Evolutionary conservation across 2,329 filamentous ascomycete species (phyloP), one percentile per base, ranked within the genome.

Genomic region (Aspergillus fumigatiaffinis): DNA sequence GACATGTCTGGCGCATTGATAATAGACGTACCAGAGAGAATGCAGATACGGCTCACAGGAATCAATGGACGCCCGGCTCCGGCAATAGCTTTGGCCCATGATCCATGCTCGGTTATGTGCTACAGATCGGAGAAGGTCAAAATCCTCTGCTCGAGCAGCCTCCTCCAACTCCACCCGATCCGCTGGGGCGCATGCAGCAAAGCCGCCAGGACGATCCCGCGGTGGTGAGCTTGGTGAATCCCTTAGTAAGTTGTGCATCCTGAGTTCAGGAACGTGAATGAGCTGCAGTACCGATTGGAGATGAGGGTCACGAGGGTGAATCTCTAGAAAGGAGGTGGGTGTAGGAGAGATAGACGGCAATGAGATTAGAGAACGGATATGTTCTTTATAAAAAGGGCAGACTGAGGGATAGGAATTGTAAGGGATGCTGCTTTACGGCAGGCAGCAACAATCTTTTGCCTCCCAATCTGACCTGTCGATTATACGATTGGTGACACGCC

Each of bases 21-120:
- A 68, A 51, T 67, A 68, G 10, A 63, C 58, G 42, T 67, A 59
- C 65, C 64, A 68, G 1, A 67, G 26, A 21, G 53, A 55, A 60
- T 65, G 66, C 26, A 55, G 53, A 50, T 21, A 7, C 8, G 7
- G 17, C 41, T 51, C 20, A 7, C 21, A 38, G 12, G n/a, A 32
- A 9, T 55, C 53, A 25, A 51, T 41, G 23, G 20, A 41, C 26
- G 29, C 5, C 3, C 49, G 17, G 6, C 47, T 55, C 35, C 21
- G 26, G 53, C 53, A 55, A 23, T 51, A 29, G 20, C 25, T 32
- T 25, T 51, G 32, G 10, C 35, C 20, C 2, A 55, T 5, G 12
- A 25, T 14, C 53, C 53, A 55, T 12, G 25, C 20, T 14, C 48
- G 47, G 26, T 51, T 55, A 46, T 51, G 8, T 55, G 53, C 38